Percentiles rank a stretch among this genome's conserved stretches.
These are phyloP conservation scores for Solanum pennellii DNA, from an alignment of 257 asterid genomes.

Conservation along the genomic window DNA sequence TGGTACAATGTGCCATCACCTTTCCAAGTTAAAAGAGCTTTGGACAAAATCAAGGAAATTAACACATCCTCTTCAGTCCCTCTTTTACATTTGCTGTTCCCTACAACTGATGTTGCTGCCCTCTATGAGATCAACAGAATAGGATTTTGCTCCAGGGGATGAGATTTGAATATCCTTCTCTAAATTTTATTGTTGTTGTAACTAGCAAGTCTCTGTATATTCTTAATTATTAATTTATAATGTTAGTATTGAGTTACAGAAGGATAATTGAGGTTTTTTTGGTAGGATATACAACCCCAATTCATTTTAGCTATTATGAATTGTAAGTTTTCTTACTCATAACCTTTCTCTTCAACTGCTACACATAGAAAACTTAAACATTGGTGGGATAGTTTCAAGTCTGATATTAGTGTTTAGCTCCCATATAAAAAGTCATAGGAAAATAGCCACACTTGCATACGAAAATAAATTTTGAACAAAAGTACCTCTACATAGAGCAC, in stretches of 20 bases:
- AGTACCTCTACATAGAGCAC: background rate
- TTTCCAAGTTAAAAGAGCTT: slow-evolving; percentile 31
- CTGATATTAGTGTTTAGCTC: background rate
- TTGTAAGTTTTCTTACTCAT: background rate
- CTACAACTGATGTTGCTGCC: slow-evolving; percentile 56
- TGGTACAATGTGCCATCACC: slow-evolving; percentile 71
- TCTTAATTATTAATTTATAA: background rate
- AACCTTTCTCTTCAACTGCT: background rate
- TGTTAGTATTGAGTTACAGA: background rate
- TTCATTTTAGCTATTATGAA: background rate
- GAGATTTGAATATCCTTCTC: background rate
- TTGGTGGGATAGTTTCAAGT: background rate
- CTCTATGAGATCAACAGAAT: slow-evolving; percentile 26
- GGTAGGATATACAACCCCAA: background rate
- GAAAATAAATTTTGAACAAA: background rate
- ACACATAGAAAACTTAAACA: background rate
- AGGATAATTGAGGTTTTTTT: background rate
- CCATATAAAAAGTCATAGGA: background rate
- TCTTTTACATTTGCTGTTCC: slow-evolving; percentile 62
- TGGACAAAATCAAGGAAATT: slow-evolving; percentile 32
- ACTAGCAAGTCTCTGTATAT: background rate
- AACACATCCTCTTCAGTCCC: slow-evolving; percentile 36
- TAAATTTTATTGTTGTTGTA: background rate
- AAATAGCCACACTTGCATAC: background rate
- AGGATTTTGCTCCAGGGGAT: background rate